Evolutionary conservation across 164 flowering plant species (phyloP).

Genomic region (Brasenia schreberi): DNA sequence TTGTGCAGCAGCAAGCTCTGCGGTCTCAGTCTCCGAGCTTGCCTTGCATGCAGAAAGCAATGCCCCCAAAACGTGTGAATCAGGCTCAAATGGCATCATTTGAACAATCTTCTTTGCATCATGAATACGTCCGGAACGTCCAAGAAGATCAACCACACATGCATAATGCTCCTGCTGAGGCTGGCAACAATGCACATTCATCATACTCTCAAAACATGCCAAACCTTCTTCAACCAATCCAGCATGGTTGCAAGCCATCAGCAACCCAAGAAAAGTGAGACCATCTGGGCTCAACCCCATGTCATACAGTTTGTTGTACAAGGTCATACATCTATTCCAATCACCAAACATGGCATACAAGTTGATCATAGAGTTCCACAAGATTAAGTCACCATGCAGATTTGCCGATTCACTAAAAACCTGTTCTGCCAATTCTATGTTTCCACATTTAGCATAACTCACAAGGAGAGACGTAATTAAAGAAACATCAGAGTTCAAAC

Average conservation of each 20-base stretch:
- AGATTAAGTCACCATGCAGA: slow-evolving; percentile 26
- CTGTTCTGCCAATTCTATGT: slow-evolving; percentile 39
- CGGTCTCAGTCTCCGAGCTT: slow-evolving; percentile 23
- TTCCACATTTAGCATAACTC: slow-evolving; percentile 55
- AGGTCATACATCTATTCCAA: slow-evolving; percentile 24
- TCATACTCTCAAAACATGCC: slow-evolving; percentile 40
- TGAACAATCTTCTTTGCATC: slow-evolving; percentile 37
- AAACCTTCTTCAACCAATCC: slow-evolving; percentile 43
- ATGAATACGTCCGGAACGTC: slow-evolving; percentile 33
- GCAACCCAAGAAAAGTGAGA: slow-evolving; percentile 40
- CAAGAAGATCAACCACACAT: slow-evolving; percentile 59
- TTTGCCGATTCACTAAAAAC: slow-evolving; percentile 33
- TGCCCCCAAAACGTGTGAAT: slow-evolving; percentile 49
- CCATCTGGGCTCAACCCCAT: slow-evolving; percentile 29
- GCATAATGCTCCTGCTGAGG: slow-evolving; percentile 61
- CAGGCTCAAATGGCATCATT: slow-evolving; percentile 36
- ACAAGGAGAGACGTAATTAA: slow-evolving; percentile 32
- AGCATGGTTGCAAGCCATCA: slow-evolving; percentile 55
- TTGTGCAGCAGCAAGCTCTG: slow-evolving; percentile 36
- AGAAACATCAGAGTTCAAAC: slow-evolving; percentile 15
- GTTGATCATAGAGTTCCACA: slow-evolving; percentile 54
- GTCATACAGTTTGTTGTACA: slow-evolving; percentile 28
- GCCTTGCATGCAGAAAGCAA: slow-evolving; percentile 45
- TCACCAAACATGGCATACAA: slow-evolving; percentile 47
- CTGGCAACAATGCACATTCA: slow-evolving; percentile 16